A percentile compares a stretch with the other conserved stretches of the same genome.
Evolutionary conservation across 148 eudicot species (phyloP).

Genomic region (Agrostemma githago): DNA sequence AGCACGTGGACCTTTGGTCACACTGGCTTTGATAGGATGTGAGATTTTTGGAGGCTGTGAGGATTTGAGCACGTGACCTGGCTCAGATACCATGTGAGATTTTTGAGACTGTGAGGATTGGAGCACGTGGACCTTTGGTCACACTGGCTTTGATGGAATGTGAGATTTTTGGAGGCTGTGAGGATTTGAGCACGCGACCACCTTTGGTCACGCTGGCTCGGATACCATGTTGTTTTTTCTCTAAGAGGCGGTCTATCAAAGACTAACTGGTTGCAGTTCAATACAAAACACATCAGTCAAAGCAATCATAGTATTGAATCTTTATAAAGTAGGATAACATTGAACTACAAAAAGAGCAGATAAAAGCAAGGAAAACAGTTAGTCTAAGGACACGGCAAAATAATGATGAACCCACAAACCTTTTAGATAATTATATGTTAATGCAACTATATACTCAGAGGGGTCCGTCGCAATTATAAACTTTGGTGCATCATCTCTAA

Average conservation of each 20-base stretch:
- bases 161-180: too few species aligned
- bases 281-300: constrained; percentile 21
- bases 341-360: constrained; percentile 12
- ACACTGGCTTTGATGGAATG: too few species aligned
- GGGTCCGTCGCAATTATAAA: background rate
- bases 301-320: constrained; percentile 23
- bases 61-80: too few species aligned
- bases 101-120: too few species aligned
- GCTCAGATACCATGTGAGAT: too few species aligned
- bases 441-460: constrained; percentile 6
- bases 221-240: too few species aligned
- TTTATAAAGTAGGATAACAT: constrained; percentile 11
- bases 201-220: too few species aligned
- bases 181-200: too few species aligned
- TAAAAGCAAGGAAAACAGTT: constrained; percentile 17
- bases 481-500: constrained; percentile 13
- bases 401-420: constrained; percentile 24
- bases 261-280: constrained; percentile 8
- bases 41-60: too few species aligned
- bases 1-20: too few species aligned
- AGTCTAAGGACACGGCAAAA: constrained; percentile 28
- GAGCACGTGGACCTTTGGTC: too few species aligned
- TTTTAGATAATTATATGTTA: constrained; percentile 18
- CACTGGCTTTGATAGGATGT: too few species aligned
- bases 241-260: background rate